Base-by-base conservation (phyloP, 495 filamentous ascomycete genomes). In the Neurospora tetraspora region DNA sequence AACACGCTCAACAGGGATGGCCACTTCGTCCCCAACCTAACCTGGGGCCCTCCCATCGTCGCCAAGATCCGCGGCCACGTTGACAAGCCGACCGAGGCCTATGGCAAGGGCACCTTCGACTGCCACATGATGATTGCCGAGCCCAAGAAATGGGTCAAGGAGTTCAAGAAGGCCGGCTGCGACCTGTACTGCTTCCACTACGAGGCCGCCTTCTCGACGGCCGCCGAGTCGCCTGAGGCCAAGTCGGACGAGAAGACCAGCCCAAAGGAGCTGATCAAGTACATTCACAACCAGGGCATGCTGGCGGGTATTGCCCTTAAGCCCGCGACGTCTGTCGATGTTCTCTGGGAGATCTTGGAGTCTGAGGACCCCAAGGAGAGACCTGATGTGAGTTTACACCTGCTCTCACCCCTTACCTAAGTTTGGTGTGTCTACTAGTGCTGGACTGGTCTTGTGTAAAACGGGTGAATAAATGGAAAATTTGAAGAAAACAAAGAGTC, bases 51-150 rank as follows among this genome's bases (percentile, higher is more conserved):
- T 39, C 96, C 96, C 8, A 94, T 98, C 27, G 96, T 99, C 10
- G 94, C 91, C 71, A 96, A 94, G 84, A 96, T 99, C 71, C 91
- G 96, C 43, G 86, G 87, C 45, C 91, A 96, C 77, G 94, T 99
- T 71, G 89, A 90, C 59, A 75, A 75, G 70, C 85, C 86, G 23
- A 75, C 77, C 36, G 77, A 81, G 71, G 77, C 84, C 42, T 81
- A 89, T 75, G 92, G 91, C 5, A 91, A 89, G 77, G 96, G 96
- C 34, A 97, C 96, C 37, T 99, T 99, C 77, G 96, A 99, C 82
- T 99, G 96, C 88, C 96, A 99, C 81, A 98, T 99, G 96, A 99
- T 99, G 96, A 97, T 99, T 77, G 90, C 92, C 77, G 96, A 99
- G 96, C 96, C 96, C 69, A 95, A 98, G 84, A 94, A 93, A 87